Conservation (phyloP, 805 yeast species). For the Torulaspora indica region DNA sequence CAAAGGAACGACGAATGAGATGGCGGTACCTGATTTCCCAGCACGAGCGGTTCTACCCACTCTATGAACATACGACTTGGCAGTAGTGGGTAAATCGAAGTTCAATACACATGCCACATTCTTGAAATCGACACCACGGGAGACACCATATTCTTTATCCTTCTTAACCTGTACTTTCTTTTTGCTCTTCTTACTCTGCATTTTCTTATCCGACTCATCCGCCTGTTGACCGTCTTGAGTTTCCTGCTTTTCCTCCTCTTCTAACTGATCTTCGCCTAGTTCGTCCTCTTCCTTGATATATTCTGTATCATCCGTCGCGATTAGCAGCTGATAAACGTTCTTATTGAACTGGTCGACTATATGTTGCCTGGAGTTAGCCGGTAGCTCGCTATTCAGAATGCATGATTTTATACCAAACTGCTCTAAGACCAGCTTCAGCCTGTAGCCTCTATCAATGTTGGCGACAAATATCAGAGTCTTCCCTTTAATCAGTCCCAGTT, state of each 20-base stretch:
- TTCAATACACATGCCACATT: conserved; percentile 95
- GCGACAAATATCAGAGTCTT: conserved; percentile 88
- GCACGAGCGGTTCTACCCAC: conserved; percentile 98
- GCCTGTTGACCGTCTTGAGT: conserved; percentile 7
- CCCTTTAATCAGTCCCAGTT: conserved; percentile 81
- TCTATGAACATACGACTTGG: conserved; percentile 87
- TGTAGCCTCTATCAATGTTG: conserved; percentile 90
- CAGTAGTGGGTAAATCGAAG: conserved; percentile 86
- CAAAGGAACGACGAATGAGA: conserved; percentile 82
- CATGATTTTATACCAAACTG: conserved; percentile 91
- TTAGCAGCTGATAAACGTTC: conserved; percentile 76
- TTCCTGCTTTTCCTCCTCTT: conserved; percentile 17
- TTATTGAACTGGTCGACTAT: conserved; percentile 94
- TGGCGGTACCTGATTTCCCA: conserved; percentile 89
- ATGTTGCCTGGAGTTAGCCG: conserved; percentile 87
- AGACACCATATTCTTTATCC: conserved; percentile 84
- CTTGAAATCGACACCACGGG: conserved; percentile 94
- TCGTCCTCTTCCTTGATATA: conserved; percentile 49
- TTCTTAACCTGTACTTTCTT: conserved; percentile 36
- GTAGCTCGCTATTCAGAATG: conserved; percentile 86
- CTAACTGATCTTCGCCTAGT: conserved; percentile 13
- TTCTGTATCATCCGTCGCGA: conserved; percentile 91
- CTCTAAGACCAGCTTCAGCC: conserved; percentile 82
- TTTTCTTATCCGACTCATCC: conserved; percentile 19
- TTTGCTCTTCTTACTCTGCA: conserved; percentile 25